phyloP scores from a whole-genome alignment of 192 early-diverging fungal species.

The Gigaspora rosea region DNA sequence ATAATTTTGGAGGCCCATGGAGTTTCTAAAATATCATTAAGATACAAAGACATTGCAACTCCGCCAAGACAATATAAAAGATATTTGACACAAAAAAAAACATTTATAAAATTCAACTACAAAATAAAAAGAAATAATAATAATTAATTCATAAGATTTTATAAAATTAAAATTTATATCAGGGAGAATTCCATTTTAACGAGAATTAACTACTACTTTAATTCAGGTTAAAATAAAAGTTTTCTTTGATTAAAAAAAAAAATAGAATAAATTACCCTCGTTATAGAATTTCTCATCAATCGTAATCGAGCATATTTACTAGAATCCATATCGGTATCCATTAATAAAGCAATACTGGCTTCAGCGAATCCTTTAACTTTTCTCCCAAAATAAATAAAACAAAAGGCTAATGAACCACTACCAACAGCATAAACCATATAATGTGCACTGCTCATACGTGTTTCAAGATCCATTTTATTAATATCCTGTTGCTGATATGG shows the following conservation, averaged over 20 bases:
- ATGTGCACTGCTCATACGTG: neutral
- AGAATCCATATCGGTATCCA: neutral
- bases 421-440: constrained; percentile 1
- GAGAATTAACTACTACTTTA: too few relatives aligned
- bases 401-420: neutral
- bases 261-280: neutral
- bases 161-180: neutral
- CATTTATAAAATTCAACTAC: constrained; percentile 12
- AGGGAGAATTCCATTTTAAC: too few relatives aligned
- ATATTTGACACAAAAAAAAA: constrained; percentile 10
- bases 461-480: neutral
- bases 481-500: neutral
- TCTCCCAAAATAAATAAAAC: constrained; percentile 11
- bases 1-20: neutral
- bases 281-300: constrained; percentile 4
- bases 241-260: too few relatives aligned
- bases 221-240: too few relatives aligned
- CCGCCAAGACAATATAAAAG: neutral
- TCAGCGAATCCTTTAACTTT: constrained; percentile 8
- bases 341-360: neutral
- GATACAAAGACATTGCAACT: neutral
- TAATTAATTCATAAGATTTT: neutral
- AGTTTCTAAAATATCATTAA: neutral
- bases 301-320: neutral
- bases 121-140: neutral